Conservation (phyloP, 2,329 filamentous ascomycete genomes). For the Aspergillus neotritici region DNA sequence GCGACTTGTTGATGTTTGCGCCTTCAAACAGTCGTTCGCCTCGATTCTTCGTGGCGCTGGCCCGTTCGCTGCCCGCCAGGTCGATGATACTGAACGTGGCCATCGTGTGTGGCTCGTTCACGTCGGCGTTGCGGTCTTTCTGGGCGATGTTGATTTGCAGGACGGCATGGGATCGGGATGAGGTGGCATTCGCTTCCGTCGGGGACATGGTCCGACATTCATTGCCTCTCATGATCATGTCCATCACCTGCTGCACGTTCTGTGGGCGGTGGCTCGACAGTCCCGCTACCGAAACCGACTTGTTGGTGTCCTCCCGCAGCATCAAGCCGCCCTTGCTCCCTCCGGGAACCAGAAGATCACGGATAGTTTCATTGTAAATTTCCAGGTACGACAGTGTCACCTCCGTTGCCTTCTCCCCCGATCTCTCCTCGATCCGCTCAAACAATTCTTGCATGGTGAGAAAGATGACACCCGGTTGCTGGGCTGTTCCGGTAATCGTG, state of each 20-base stretch:
- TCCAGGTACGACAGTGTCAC: slow-evolving; percentile 91
- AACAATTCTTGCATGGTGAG: slow-evolving; percentile 98
- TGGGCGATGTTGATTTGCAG: slow-evolving; percentile 94
- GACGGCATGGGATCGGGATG: slow-evolving; percentile 92
- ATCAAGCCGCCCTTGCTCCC: slow-evolving; percentile 79
- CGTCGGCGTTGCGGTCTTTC: slow-evolving; percentile 84
- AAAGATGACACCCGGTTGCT: slow-evolving; percentile 96
- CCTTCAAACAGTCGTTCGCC: slow-evolving; percentile 87
- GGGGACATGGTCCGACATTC: slow-evolving; percentile 92
- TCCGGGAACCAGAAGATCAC: slow-evolving; percentile 82
- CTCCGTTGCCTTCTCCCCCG: slow-evolving; percentile 81
- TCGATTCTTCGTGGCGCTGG: slow-evolving; percentile 92
- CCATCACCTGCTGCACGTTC: slow-evolving; percentile 95
- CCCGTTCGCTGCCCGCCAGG: slow-evolving; percentile 89
- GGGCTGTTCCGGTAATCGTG: slow-evolving; percentile 86
- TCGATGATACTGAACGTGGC: slow-evolving; percentile 98
- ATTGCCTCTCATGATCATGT: slow-evolving; percentile 95
- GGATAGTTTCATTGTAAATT: slow-evolving; percentile 98
- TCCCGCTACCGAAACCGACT: slow-evolving; percentile 83
- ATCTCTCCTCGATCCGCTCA: slow-evolving; percentile 84
- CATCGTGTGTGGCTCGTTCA: slow-evolving; percentile 96
- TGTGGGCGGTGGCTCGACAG: slow-evolving; percentile 86
- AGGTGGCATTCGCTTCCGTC: slow-evolving; percentile 94
- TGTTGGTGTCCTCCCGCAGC: slow-evolving; percentile 90
- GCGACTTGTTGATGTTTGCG: slow-evolving; percentile 98